phyloP scores from a whole-genome alignment of 805 yeast species.

The Danielia oregonensis region DNA sequence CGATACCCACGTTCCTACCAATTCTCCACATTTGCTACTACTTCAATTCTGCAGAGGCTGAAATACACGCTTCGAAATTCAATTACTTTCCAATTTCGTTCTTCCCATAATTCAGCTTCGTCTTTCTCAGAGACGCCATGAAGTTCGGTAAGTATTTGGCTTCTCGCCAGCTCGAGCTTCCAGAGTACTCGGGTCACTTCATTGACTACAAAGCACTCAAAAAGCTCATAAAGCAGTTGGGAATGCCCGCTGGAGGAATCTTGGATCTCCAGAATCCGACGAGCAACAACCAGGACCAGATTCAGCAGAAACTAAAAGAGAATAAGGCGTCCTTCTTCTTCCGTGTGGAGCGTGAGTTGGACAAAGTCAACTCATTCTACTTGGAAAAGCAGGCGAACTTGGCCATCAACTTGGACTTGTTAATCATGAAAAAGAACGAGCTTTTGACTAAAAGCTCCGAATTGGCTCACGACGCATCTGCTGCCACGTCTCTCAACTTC shows the following conservation, averaged over 20 bases:
- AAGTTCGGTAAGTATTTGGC: constrained; percentile 96
- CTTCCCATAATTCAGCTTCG: too few relatives aligned
- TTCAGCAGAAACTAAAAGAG: constrained; percentile 61
- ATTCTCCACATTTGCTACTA: too few relatives aligned
- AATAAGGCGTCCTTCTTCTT: constrained; percentile 89
- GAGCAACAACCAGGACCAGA: constrained; percentile 28
- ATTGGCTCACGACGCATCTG: constrained; percentile 8
- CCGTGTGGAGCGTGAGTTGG: constrained; percentile 88
- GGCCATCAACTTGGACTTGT: constrained; percentile 70
- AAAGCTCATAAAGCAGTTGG: constrained; percentile 82
- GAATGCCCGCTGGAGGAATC: constrained; percentile 35
- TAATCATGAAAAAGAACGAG: constrained; percentile 66
- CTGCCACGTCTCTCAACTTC: constrained; percentile 28
- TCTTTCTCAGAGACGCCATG: too few relatives aligned
- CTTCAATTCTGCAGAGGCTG: too few relatives aligned
- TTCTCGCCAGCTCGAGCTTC: constrained; percentile 88
- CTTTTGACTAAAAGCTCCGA: constrained; percentile 28
- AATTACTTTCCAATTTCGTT: too few relatives aligned
- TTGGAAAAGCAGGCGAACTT: constrained; percentile 88
- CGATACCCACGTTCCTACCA: too few relatives aligned
- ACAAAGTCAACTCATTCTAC: constrained; percentile 91
- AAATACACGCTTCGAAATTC: too few relatives aligned
- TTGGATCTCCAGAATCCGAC: constrained; percentile 12
- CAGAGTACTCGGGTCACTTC: constrained; percentile 91
- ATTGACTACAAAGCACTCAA: constrained; percentile 92